These are phyloP conservation scores for Fagus crenata DNA, from an alignment of 306 rosid species.

Conservation along the genomic window DNA sequence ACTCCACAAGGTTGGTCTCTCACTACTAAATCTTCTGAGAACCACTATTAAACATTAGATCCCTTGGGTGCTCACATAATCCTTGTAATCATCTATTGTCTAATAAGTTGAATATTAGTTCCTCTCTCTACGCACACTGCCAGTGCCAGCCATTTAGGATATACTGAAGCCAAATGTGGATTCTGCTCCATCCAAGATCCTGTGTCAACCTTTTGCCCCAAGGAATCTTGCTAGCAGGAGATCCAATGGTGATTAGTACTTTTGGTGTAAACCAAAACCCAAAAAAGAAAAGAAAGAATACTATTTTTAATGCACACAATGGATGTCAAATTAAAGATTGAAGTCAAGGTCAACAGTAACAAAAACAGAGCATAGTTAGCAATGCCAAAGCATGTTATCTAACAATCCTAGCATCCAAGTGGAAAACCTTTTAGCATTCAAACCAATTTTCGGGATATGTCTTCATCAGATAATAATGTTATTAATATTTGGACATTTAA, in stretches of 20 bases:
- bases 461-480: conserved; percentile 1
- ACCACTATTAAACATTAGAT: conserved; percentile 16
- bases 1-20: conserved; percentile 66
- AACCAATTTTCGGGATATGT: conserved; percentile 13
- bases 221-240: conserved; percentile 6
- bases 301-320: conserved; percentile 15
- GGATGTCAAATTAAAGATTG: background rate
- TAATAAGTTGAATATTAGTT: background rate
- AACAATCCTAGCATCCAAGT: conserved; percentile 18
- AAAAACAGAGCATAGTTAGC: background rate
- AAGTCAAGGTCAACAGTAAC: background rate
- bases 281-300: background rate
- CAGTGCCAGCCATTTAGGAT: conserved; percentile 17
- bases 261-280: background rate
- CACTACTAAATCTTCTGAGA: conserved; percentile 31
- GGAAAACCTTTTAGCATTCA: conserved; percentile 4
- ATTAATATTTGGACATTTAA: background rate
- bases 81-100: conserved; percentile 11
- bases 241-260: conserved; percentile 5
- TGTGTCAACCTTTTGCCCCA: conserved; percentile 16
- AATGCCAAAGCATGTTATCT: background rate
- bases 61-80: conserved; percentile 16
- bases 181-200: background rate
- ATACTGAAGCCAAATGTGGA: conserved; percentile 14
- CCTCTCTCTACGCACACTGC: conserved; percentile 5